Evolutionary conservation across 75 land plant species (phyloP).

Genomic region (Cupressus sempervirens): DNA sequence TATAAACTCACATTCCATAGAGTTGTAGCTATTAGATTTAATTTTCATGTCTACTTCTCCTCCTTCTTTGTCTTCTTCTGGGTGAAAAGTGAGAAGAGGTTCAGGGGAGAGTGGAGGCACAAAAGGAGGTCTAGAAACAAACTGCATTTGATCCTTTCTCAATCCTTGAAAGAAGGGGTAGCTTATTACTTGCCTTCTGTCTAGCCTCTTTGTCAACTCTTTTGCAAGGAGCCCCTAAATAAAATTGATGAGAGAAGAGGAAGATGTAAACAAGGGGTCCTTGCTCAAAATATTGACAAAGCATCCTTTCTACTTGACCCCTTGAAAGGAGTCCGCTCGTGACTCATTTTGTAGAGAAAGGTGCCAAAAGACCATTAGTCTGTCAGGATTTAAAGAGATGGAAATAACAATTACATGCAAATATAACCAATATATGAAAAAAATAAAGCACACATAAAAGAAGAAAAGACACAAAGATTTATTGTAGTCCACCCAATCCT

Average conservation of each 20-base stretch:
- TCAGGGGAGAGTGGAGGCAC: conserved; percentile 4
- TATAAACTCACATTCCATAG: neutral
- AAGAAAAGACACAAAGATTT: too few relatives aligned
- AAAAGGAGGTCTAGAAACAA: conserved; percentile 17
- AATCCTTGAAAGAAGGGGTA: conserved; percentile 17
- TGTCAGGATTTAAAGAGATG: too few relatives aligned
- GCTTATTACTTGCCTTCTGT: conserved; percentile 1
- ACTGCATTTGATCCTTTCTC: conserved; percentile 6
- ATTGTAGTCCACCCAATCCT: too few relatives aligned
- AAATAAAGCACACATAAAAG: too few relatives aligned
- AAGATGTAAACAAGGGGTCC: conserved; percentile 14
- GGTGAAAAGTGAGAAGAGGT: neutral
- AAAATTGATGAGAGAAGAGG: conserved; percentile 15
- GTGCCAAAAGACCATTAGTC: conserved; percentile 33
- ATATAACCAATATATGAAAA: too few relatives aligned
- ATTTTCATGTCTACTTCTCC: neutral
- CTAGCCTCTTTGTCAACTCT: conserved; percentile 12
- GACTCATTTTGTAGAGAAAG: conserved; percentile 19
- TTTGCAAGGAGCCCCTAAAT: conserved; percentile 17
- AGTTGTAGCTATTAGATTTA: neutral
- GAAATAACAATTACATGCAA: too few relatives aligned
- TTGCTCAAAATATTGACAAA: conserved; percentile 25
- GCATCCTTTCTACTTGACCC: conserved; percentile 18
- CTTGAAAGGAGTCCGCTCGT: conserved; percentile 25
- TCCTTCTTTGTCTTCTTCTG: neutral